A percentile compares a stretch with the other conserved stretches of the same genome.
Conservation (phyloP, 2,329 filamentous ascomycete species). For the Phyllosticta citrichinensis region DNA sequence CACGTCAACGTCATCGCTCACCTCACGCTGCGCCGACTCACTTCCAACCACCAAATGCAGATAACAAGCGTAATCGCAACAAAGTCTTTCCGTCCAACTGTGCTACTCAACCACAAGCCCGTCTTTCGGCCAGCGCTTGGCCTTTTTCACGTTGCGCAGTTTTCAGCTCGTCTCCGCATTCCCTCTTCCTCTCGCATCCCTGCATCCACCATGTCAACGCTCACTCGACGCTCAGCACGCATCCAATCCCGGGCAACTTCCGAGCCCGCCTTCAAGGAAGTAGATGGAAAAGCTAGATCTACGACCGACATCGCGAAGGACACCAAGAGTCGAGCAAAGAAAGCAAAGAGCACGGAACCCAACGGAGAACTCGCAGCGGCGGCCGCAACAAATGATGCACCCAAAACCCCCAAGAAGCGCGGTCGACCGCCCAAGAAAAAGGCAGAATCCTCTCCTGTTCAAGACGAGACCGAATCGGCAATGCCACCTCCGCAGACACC, state of each 20-base stretch:
- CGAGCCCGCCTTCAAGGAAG: neutral
- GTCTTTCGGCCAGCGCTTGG: neutral
- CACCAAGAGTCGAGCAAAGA: neutral
- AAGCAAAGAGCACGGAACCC: neutral
- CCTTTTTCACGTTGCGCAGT: too few species aligned
- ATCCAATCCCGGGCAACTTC: neutral
- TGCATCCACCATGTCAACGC: neutral
- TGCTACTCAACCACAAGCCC: neutral
- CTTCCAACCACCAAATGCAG: neutral
- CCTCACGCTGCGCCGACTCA: neutral
- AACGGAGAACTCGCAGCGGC: neutral
- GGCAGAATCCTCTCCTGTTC: neutral
- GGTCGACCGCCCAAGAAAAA: neutral
- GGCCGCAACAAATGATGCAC: neutral
- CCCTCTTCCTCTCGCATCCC: neutral
- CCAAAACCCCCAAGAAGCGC: neutral
- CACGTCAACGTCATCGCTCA: constrained; percentile 3
- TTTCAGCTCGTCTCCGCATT: neutral
- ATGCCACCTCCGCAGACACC: constrained; percentile 20
- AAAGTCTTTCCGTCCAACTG: neutral
- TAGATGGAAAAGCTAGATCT: neutral
- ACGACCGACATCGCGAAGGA: neutral
- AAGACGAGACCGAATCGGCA: constrained; percentile 11
- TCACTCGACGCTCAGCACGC: constrained; percentile 1
- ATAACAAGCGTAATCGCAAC: neutral